A percentile compares a stretch with the other conserved stretches of the same genome.
phyloP scores from a whole-genome alignment of 305 asterid genomes.

The Salvia sclarea region DNA sequence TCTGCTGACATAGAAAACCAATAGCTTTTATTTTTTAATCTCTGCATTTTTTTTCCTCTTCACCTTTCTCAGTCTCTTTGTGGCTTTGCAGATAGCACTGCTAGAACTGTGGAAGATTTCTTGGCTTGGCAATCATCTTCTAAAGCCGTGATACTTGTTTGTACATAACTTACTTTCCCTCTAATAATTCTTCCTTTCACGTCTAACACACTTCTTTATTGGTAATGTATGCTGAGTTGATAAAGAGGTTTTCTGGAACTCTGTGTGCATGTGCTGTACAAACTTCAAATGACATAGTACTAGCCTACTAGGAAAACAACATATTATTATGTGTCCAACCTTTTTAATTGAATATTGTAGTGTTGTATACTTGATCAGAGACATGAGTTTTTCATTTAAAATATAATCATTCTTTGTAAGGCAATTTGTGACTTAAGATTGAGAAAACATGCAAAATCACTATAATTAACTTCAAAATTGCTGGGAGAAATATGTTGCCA shows the following conservation, averaged over 20 bases:
- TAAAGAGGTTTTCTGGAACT: not conserved
- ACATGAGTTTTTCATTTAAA: not conserved
- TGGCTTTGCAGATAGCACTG: slow-evolving; percentile 57
- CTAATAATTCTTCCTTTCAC: slow-evolving; percentile 17
- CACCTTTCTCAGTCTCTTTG: slow-evolving; percentile 12
- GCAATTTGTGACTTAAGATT: not conserved
- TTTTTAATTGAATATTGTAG: not conserved
- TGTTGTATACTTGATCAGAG: slow-evolving; percentile 14
- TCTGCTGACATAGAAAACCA: slow-evolving; percentile 14
- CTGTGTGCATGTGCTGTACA: slow-evolving; percentile 15
- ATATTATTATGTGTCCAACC: not conserved
- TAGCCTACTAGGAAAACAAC: slow-evolving; percentile 4
- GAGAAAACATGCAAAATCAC: not conserved
- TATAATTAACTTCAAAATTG: not conserved
- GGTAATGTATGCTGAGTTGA: slow-evolving; percentile 11
- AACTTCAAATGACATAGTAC: slow-evolving; percentile 18
- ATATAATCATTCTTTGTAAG: not conserved
- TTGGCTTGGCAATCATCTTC: slow-evolving; percentile 53
- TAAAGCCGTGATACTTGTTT: slow-evolving; percentile 96
- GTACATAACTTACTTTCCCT: slow-evolving; percentile 69
- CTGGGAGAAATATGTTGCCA: slow-evolving; percentile 1
- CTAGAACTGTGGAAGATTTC: slow-evolving; percentile 61
- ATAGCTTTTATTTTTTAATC: slow-evolving; percentile 5
- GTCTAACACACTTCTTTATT: slow-evolving; percentile 12
- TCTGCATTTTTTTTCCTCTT: slow-evolving; percentile 7